Percentiles rank a stretch among this genome's conserved stretches.
phyloP scores from a whole-genome alignment of 1,139 yeast genomes.

The Kodamaea arcana region DNA sequence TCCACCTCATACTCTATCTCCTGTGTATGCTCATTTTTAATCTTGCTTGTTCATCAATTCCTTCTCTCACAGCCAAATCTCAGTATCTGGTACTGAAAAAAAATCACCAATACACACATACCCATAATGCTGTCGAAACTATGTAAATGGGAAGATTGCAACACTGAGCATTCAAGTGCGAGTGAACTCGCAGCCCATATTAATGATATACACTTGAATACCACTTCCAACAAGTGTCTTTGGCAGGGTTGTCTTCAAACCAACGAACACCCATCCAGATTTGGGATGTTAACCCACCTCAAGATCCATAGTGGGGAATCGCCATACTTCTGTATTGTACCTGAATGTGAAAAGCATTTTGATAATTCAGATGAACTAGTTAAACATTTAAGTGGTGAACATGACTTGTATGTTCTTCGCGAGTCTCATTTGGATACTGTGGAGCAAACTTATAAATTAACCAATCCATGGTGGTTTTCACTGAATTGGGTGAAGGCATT shows the following conservation, averaged over 20 bases:
- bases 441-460: constrained; percentile 32
- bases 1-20: no score
- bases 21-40: no score
- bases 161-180: not conserved
- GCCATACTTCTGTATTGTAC: constrained; percentile 65
- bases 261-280: constrained; percentile 1
- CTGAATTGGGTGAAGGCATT: constrained; percentile 26
- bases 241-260: constrained; percentile 54
- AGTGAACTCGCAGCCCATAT: not conserved
- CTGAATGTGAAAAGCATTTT: constrained; percentile 64
- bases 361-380: constrained; percentile 59
- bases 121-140: constrained; percentile 1
- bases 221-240: constrained; percentile 47
- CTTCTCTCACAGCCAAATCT: no score
- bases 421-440: constrained; percentile 26
- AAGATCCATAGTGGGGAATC: constrained; percentile 30
- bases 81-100: not conserved
- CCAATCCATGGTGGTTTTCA: constrained; percentile 45
- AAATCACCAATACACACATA: not conserved
- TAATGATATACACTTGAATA: constrained; percentile 24
- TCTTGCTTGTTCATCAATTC: no score
- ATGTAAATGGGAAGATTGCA: constrained; percentile 38
- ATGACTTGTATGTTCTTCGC: constrained; percentile 42
- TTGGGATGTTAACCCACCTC: not conserved
- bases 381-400: constrained; percentile 60